phyloP scores from a whole-genome alignment of 1,284 basidiomycete genomes.

The Exsudoporus floridanus region DNA sequence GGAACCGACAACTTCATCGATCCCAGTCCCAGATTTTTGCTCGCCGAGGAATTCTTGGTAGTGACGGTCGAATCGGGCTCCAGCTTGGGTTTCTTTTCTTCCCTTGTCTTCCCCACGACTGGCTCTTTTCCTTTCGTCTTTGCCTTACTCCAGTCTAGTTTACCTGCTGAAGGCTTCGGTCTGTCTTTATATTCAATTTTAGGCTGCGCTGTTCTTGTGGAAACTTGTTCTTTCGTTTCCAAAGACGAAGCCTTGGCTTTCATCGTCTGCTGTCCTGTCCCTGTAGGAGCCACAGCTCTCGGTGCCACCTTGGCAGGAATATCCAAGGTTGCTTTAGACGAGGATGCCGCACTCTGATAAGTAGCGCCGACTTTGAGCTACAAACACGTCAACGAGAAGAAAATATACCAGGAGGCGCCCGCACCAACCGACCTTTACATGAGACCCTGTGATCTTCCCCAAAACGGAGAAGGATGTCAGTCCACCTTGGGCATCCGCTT shows the following conservation, averaged over 20 bases:
- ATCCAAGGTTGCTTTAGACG: conserved; percentile 34
- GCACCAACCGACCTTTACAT: conserved; percentile 47
- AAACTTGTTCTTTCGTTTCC: conserved; percentile 15
- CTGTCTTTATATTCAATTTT: conserved; percentile 32
- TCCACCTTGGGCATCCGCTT: conserved; percentile 48
- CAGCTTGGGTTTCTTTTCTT: conserved; percentile 26
- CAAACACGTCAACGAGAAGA: background rate
- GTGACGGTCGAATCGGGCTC: conserved; percentile 5
- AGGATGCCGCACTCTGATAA: conserved; percentile 21
- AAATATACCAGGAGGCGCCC: conserved; percentile 3
- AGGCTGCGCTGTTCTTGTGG: conserved; percentile 6
- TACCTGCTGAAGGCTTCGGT: conserved; percentile 52
- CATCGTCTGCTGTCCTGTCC: conserved; percentile 18
- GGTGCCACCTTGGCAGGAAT: conserved; percentile 7
- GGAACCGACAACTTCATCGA: background rate
- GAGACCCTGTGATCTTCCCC: conserved; percentile 52
- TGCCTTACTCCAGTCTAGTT: conserved; percentile 65
- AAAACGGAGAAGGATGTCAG: conserved; percentile 43
- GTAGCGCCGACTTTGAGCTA: conserved; percentile 17
- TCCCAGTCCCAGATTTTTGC: background rate
- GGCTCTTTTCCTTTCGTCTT: conserved; percentile 39
- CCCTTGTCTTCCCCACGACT: conserved; percentile 24
- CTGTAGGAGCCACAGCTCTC: conserved; percentile 4
- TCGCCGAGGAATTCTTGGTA: background rate
- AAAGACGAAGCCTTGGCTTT: conserved; percentile 17